These are phyloP conservation scores for Pigoraptor vietnamica DNA, from an alignment of 78 protist species.

Conservation along the genomic window DNA sequence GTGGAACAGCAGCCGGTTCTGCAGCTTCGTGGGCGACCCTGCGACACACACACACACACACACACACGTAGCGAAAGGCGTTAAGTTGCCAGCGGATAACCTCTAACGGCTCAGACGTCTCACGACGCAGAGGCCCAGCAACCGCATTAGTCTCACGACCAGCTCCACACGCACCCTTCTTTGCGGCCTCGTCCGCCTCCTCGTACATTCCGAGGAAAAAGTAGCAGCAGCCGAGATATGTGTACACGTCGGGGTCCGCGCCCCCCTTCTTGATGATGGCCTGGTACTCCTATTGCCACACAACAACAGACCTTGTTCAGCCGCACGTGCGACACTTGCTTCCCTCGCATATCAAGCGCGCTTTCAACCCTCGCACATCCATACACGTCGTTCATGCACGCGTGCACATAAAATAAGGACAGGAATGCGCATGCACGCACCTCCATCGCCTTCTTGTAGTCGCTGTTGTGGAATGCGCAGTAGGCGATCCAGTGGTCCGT, in stretches of 20 bases:
- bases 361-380: too few relatives aligned
- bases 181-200: constrained; percentile 48
- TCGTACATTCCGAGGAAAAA: constrained; percentile 33
- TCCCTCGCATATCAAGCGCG: too few relatives aligned
- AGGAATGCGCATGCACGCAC: neutral
- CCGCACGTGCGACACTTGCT: neutral
- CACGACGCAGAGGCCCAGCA: too few relatives aligned
- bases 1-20: constrained; percentile 66
- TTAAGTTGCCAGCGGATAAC: too few relatives aligned
- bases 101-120: too few relatives aligned
- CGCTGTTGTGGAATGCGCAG: constrained; percentile 61
- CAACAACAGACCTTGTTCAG: too few relatives aligned
- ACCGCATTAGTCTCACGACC: too few relatives aligned
- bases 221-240: constrained; percentile 30
- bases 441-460: constrained; percentile 43
- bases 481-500: constrained; percentile 57
- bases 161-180: constrained; percentile 9
- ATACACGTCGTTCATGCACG: too few relatives aligned
- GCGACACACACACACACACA: too few relatives aligned
- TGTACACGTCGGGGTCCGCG: neutral
- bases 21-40: constrained; percentile 20
- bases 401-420: too few relatives aligned
- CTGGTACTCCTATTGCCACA: neutral
- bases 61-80: too few relatives aligned
- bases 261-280: neutral